Base-by-base conservation (phyloP, 129 eudicot genomes). In the Pulicaria dysenterica region DNA sequence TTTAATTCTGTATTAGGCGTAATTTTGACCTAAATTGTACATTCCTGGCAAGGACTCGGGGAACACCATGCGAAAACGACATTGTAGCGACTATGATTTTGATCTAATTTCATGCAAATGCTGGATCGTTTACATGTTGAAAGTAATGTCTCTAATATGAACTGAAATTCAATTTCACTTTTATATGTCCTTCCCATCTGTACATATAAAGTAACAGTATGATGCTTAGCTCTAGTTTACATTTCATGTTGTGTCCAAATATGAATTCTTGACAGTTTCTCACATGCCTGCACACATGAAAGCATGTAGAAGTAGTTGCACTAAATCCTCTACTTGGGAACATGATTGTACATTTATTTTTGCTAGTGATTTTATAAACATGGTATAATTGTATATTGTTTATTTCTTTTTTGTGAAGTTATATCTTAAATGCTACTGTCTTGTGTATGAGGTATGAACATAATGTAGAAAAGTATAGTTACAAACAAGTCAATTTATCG, bases 401-500 rank as follows among this genome's bases (percentile, higher is more conserved):
- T 62, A 40, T 62, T 65, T 36, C 10, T 53, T 38, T 60, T 51
- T 5, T 58, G 15, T 61, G 34, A 62, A 44, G 66, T 46, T 77
- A 61, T 53, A 63, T 5, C 42, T 44, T 45, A 51, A 63, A 42
- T 53, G 80, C 77, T 79, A 66, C 58, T 51, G 39, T 74, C 59
- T 40, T 64, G 64, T 66, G 65, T 82, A 70, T 69, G 71, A 68
- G 58, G 75, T 76, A 71, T 80, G 69, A 39, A 69, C 75, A 48
- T 53, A 67, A 50, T 67, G 75, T 42, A 49, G 74, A 40, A 73
- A 54, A 54, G 16, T 51, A 61, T 54, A 50, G 67, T 38, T 58
- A 72, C 57, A 69, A 40, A 76, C 19, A 74, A 48, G 63, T 88
- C 73, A 88, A 60, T 74, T 72, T 36, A 69, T 69, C 84, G 79